These are phyloP conservation scores for Lentinula sp. DNA, from an alignment of 768 basidiomycete genomes.

Conservation along the genomic window DNA sequence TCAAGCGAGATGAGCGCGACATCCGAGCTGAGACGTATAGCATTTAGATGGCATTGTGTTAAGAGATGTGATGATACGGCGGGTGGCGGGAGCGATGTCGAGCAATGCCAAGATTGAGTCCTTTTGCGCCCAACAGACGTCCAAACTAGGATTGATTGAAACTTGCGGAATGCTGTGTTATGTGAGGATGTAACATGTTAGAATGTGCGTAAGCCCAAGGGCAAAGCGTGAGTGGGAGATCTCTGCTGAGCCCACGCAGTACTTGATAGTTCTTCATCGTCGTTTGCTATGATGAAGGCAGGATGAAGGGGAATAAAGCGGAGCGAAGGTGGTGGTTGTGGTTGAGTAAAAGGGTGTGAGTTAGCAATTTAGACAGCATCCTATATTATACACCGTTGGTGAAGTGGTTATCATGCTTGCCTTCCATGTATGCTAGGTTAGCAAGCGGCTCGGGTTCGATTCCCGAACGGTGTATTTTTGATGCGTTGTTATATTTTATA, in stretches of 20 bases:
- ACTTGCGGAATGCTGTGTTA: not conserved
- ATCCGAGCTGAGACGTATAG: not conserved
- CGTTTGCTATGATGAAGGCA: no score
- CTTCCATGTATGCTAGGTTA: slow-evolving; percentile 25
- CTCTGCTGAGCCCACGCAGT: no score
- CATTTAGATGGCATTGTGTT: not conserved
- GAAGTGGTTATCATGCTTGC: slow-evolving; percentile 64
- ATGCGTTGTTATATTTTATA: no score
- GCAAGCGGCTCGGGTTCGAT: not conserved
- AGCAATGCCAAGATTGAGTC: not conserved
- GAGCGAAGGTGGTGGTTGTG: not conserved
- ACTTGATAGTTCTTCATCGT: no score
- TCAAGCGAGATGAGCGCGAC: not conserved
- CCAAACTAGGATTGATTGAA: not conserved
- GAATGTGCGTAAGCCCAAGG: no score
- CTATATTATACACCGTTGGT: slow-evolving; percentile 24
- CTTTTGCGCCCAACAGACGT: not conserved
- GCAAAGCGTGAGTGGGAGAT: no score
- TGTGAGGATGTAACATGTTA: no score
- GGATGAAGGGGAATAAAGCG: not conserved
- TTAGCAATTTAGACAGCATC: not conserved
- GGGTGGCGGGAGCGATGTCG: not conserved
- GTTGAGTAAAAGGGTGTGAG: no score
- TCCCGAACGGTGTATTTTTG: not conserved
- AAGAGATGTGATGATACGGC: not conserved